phyloP scores from a whole-genome alignment of 2,329 filamentous ascomycete species.

The Sporothrix dimorphospora region DNA sequence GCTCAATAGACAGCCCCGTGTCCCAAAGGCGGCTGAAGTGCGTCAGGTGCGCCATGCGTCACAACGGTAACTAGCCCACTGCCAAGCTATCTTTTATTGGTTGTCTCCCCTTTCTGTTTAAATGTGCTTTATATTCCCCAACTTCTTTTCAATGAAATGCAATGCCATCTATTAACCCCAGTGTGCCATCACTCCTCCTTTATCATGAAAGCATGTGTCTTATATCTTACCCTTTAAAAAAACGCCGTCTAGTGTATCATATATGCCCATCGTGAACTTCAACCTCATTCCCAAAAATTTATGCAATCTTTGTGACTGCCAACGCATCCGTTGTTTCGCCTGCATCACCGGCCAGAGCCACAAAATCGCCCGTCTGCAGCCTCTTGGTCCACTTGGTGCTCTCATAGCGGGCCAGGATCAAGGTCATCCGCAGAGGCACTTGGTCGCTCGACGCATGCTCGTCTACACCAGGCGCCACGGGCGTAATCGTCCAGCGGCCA shows the following conservation, averaged over 20 bases:
- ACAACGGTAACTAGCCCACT: neutral
- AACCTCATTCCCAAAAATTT: neutral
- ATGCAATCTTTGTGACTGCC: slow-evolving; percentile 55
- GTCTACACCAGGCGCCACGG: slow-evolving; percentile 45
- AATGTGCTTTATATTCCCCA: neutral
- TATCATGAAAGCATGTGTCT: neutral
- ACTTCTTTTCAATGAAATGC: neutral
- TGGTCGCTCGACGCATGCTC: slow-evolving; percentile 62
- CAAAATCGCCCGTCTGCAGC: slow-evolving; percentile 60
- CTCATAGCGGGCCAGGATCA: slow-evolving; percentile 74
- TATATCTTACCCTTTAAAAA: neutral
- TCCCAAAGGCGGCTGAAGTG: neutral
- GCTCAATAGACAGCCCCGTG: neutral
- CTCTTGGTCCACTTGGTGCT: slow-evolving; percentile 77
- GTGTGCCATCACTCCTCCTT: neutral
- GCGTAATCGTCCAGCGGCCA: slow-evolving; percentile 89
- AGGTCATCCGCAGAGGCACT: slow-evolving; percentile 66
- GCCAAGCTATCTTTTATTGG: neutral
- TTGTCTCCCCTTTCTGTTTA: neutral
- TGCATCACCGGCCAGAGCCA: slow-evolving; percentile 53
- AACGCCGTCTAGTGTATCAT: slow-evolving; percentile 23
- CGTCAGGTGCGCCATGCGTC: neutral
- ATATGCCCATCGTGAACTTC: neutral
- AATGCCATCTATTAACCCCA: slow-evolving; percentile 7
- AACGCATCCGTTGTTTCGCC: slow-evolving; percentile 48